phyloP scores from a whole-genome alignment of 2,329 filamentous ascomycete genomes.

The Apiospora arundinis region DNA sequence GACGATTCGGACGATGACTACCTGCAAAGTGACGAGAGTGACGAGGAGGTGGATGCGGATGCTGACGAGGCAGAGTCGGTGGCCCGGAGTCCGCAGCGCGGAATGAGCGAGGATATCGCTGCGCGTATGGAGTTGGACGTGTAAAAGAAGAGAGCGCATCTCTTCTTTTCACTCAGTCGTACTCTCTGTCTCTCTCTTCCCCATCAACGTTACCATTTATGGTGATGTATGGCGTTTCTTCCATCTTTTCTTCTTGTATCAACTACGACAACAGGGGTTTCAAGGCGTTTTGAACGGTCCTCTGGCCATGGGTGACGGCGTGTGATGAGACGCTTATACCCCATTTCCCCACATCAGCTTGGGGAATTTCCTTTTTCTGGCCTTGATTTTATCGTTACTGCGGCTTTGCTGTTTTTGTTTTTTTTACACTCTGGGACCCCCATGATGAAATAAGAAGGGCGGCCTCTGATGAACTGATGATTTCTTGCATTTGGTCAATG shows the following conservation, averaged over 20 bases:
- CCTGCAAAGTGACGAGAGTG: slow-evolving; percentile 49
- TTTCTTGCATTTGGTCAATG: slow-evolving; percentile 3
- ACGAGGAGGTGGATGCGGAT: slow-evolving; percentile 45
- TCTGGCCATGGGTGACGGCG: slow-evolving; percentile 19
- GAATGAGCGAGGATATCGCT: slow-evolving; percentile 68
- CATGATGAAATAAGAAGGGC: background rate
- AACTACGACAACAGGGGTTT: background rate
- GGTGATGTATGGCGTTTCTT: too few relatives aligned
- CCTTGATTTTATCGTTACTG: background rate
- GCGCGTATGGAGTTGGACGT: slow-evolving; percentile 63
- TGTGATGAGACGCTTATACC: slow-evolving; percentile 26
- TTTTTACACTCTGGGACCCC: background rate
- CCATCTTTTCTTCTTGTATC: background rate
- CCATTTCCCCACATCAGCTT: background rate
- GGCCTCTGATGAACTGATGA: slow-evolving; percentile 7
- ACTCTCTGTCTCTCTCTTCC: background rate
- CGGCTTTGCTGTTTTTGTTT: background rate
- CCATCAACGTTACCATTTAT: background rate
- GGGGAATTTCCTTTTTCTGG: background rate
- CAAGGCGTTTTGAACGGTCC: background rate
- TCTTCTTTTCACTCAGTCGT: background rate
- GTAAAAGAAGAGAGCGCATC: background rate
- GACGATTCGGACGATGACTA: slow-evolving; percentile 51
- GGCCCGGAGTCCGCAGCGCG: slow-evolving; percentile 55
- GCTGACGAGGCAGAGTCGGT: slow-evolving; percentile 44